Percentiles rank a stretch among this genome's conserved stretches.
Conservation (phyloP, 306 rosid species). For the Rosa multiflora region DNA sequence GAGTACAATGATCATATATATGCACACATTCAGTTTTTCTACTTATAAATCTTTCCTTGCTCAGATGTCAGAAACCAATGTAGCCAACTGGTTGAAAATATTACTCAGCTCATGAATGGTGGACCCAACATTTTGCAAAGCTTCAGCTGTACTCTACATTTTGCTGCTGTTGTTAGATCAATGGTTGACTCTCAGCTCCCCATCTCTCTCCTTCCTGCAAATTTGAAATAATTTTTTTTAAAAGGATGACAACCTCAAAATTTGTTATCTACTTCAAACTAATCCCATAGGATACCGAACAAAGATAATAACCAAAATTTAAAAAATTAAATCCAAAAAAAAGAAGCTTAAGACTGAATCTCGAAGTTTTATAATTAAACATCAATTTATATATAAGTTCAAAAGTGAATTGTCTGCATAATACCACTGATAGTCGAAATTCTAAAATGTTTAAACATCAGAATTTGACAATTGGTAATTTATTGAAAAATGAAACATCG, state of each 20-base stretch:
- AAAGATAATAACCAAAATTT: neutral
- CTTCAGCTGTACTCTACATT: conserved; percentile 97
- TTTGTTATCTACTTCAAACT: neutral
- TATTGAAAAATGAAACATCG: neutral
- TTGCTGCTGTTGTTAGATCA: conserved; percentile 51
- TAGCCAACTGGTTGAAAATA: conserved; percentile 92
- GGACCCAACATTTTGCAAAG: conserved; percentile 95
- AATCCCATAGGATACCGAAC: conserved; percentile 3
- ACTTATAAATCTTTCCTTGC: conserved; percentile 53
- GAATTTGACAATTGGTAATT: neutral
- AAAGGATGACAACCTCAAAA: neutral
- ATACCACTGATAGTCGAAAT: neutral
- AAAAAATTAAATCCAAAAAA: neutral
- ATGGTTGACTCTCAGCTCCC: conserved; percentile 71
- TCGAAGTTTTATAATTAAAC: neutral
- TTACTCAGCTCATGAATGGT: conserved; percentile 93
- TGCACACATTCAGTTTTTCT: too few species aligned
- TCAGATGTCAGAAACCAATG: conserved; percentile 69
- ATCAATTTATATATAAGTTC: neutral
- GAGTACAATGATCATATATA: too few species aligned
- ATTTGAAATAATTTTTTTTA: conserved; percentile 18
- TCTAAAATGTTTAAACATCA: neutral
- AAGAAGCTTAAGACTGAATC: neutral
- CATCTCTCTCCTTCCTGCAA: conserved; percentile 74
- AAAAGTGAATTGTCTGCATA: neutral